Conservation (phyloP, 2,329 filamentous ascomycete species). For the Ophiostoma perfectum region DNA sequence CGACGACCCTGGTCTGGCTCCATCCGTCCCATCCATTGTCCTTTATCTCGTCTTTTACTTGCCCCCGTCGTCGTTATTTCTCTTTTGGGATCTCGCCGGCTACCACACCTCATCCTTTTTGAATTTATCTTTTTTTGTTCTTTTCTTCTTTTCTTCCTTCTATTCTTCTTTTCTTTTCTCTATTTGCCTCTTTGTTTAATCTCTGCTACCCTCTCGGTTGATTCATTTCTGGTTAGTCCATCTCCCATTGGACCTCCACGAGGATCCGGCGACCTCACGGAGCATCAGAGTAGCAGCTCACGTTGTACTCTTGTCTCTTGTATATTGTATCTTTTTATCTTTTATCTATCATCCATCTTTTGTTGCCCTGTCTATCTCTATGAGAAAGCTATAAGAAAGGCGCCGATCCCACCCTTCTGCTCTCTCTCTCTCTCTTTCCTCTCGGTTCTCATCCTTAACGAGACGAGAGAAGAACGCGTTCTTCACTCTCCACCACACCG, state of each 20-base stretch:
- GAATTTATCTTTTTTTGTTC: not conserved
- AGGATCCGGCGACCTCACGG: not conserved
- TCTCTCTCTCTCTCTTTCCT: not conserved
- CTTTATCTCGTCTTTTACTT: not conserved
- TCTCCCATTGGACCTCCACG: not conserved
- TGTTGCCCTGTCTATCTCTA: not conserved
- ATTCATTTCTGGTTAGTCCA: not conserved
- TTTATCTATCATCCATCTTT: not conserved
- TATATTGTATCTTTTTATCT: not conserved
- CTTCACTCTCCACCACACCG: not conserved
- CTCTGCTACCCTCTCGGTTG: not conserved
- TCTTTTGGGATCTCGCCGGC: not conserved
- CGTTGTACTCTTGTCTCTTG: not conserved
- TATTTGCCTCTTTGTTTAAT: not conserved
- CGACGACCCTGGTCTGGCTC: not conserved
- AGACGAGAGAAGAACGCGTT: slow-evolving; percentile 10
- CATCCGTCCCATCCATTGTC: not conserved
- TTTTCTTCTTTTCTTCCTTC: not conserved
- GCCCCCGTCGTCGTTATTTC: not conserved
- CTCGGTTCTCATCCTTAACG: slow-evolving; percentile 19
- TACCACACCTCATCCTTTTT: not conserved
- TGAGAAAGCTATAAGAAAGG: not conserved
- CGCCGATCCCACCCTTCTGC: not conserved
- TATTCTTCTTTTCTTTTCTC: not conserved
- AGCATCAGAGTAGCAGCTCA: not conserved